Base-by-base conservation (phyloP, 331 rosid species). In the Quercus phellos region DNA sequence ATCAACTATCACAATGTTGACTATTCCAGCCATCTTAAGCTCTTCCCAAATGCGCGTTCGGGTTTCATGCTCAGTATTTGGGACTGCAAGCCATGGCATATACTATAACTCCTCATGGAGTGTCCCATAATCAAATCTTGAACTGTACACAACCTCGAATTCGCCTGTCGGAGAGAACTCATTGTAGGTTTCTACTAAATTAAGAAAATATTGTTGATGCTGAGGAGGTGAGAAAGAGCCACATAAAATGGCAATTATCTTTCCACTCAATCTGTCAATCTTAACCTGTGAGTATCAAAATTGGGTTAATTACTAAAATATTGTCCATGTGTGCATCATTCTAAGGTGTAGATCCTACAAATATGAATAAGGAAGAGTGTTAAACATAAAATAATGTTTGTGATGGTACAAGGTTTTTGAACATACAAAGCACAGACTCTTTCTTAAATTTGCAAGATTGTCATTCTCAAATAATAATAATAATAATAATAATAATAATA, bases 1-100 rank as follows among this genome's bases (percentile, higher is more conserved):
- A 76, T 80, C 85, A 60, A 87, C 74, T n/a, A 87, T 42, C 16
- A 80, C 78, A 56, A 87, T 82, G 46, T 75, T 53, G 38, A 87
- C 89, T 56, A 82, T 82, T 3, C 89, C 89, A 21, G 67, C 74
- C 17, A 87, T 88, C 4, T 82, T 27, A 55, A 82, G 82, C 78
- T 79, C 61, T 8, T 70, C 86, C 73, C 80, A 73, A 13, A 84
- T 46, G 64, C 72, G 81, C 24, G 77, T 79, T 43, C 77, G 64
- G 35, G 74, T 55, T 12, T 82, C 86, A 17, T 59, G 58, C 54
- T 85, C 89, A 17, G 75, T 56, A 72, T 72, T 75, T 2, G 89
- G 86, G n/a, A 79, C 21, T 13, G 86, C 78, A 50, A 85, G 84
- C 89, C 89, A 85, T 2, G 86, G 86, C 89, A 85, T 82, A 73